phyloP scores from a whole-genome alignment of 345 rosid genomes.

The Dipteronia sinensis region DNA sequence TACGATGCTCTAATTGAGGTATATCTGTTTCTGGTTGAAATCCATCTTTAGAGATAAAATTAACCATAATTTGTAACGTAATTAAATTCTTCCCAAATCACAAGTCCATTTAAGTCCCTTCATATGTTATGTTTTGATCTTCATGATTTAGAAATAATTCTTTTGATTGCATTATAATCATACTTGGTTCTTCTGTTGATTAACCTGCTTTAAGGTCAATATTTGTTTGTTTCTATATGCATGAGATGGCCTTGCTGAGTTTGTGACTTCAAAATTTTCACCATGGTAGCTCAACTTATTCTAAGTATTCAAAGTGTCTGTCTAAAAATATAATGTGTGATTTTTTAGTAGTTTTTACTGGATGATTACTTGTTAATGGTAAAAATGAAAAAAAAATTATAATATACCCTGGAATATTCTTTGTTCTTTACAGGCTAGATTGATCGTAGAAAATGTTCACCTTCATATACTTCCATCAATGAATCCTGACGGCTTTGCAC shows the following conservation, averaged over 20 bases:
- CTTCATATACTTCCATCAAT: conserved; percentile 91
- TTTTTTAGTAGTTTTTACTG: not conserved
- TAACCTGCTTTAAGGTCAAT: not conserved
- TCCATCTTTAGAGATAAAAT: not conserved
- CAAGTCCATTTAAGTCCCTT: not conserved
- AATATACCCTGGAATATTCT: conserved; percentile 14
- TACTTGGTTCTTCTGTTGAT: not conserved
- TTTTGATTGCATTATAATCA: not conserved
- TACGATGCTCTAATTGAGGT: not conserved
- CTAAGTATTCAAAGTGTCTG: not conserved
- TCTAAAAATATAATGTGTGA: not conserved
- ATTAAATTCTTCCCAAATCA: not conserved
- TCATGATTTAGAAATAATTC: not conserved
- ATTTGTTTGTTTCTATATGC: not conserved
- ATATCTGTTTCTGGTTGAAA: not conserved
- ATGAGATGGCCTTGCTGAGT: not conserved
- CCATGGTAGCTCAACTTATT: not conserved
- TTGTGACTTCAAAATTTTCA: not conserved
- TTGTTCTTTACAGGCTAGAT: conserved; percentile 53
- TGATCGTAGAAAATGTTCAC: conserved; percentile 79
- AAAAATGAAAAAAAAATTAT: not conserved
- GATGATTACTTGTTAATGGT: not conserved
- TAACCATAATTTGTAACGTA: not conserved
- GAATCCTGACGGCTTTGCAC: conserved; percentile 94
- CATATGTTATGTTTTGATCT: not conserved